Conservation (phyloP, 2,329 filamentous ascomycete species). For the Aspergillus awamori region DNA sequence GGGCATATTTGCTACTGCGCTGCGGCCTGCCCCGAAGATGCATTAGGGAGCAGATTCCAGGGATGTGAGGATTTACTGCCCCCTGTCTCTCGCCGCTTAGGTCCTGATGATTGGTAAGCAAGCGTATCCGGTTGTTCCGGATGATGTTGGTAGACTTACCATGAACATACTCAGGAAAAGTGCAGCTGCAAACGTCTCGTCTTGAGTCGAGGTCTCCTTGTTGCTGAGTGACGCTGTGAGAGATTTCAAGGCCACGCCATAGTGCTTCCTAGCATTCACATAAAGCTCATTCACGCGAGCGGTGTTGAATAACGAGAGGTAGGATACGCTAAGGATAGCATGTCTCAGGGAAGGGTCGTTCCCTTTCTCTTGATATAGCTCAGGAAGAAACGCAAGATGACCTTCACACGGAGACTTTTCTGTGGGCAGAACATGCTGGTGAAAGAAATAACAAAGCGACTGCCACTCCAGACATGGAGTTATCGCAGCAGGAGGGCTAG, state of each 20-base stretch:
- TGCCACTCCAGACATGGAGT: constrained; percentile 2
- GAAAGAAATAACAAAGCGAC: constrained; percentile 4
- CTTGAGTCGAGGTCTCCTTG: not conserved
- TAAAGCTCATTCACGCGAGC: not conserved
- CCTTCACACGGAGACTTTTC: constrained; percentile 4
- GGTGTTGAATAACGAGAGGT: not conserved
- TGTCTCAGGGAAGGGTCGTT: not conserved
- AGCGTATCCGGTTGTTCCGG: not conserved
- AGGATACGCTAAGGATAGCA: constrained; percentile 4
- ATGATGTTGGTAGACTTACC: not conserved
- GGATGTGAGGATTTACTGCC: constrained; percentile 1
- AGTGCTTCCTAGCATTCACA: constrained; percentile 1
- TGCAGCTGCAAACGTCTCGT: constrained; percentile 3
- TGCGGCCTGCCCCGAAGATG: constrained; percentile 2
- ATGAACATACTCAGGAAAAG: constrained; percentile 9
- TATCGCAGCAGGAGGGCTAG: not conserved
- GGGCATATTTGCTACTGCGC: constrained; percentile 5
- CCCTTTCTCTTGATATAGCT: not conserved
- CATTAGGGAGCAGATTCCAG: constrained; percentile 2
- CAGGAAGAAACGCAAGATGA: constrained; percentile 2
- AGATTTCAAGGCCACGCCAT: not conserved
- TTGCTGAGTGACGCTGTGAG: not conserved
- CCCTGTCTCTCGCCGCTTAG: not conserved
- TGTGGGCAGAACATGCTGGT: constrained; percentile 3
- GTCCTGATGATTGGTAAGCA: not conserved